Base-by-base conservation (phyloP, 306 rosid genomes). In the Vigna angularis region DNA sequence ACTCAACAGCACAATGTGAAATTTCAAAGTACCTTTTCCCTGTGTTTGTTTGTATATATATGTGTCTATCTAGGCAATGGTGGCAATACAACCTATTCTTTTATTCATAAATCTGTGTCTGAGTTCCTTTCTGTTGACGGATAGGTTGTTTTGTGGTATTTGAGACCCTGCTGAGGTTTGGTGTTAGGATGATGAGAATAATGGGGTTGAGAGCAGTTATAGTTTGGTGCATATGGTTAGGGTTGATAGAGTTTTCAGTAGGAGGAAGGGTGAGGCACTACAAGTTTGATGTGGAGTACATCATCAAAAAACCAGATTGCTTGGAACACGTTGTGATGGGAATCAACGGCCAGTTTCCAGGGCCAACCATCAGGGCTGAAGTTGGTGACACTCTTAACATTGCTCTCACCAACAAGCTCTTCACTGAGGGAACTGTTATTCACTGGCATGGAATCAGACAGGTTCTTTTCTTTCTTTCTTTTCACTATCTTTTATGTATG, bases 401-500 rank as follows among this genome's bases (percentile, higher is more conserved):
- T 44, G 87, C 84, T 2, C 86, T 94, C 73, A 88, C 90, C 58
- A 94, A 94, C 78, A 90, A 88, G 73, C 93, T 94, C 26, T n/a
- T 14, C 71, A 90, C 98, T 0, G 97, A 94, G 56, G 98, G 98
- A 4, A 91, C 94, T 32, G 96, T 92, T 22, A 89, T 94, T 77
- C 97, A 94, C 61, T 94, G 97, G 97, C 98, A 92, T 75, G 98
- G 97, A 61, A 89, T 94, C 57, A 62, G 91, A 88, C 96, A 90
- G 90, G 96, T 88, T 72, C 5, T 47, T 22, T 0, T 13, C 0
- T 9, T 30, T 30, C 28, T 30, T 30, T 30, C 24, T 45, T 13
- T 8, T 3, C 1, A 7, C 4, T 72, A 0, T 55, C 9, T 36
- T 1, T n/a, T 24, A 10, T 26, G 14, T 14, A 14, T 6, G 7